These are phyloP conservation scores for Phyllostachys edulis DNA, from an alignment of 176 grass and related monocot species.

Conservation along the genomic window DNA sequence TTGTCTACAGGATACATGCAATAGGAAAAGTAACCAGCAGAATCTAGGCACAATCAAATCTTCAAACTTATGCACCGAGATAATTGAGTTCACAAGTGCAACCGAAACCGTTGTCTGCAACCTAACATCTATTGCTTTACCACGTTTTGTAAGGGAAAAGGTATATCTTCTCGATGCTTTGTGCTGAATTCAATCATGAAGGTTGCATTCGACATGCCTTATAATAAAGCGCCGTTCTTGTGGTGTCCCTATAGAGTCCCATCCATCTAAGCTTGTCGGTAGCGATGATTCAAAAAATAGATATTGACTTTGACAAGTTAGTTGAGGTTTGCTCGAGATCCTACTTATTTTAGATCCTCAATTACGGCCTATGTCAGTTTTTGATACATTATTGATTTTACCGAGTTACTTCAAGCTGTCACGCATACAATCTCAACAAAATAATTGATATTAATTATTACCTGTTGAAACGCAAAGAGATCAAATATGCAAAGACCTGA, in stretches of 20 bases:
- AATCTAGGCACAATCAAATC: conserved; percentile 98
- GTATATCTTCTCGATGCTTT: conserved; percentile 37
- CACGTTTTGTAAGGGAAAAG: conserved; percentile 96
- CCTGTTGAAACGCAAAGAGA: conserved; percentile 85
- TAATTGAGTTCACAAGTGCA: conserved; percentile 91
- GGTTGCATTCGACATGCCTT: background rate
- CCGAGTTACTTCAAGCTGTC: conserved; percentile 74
- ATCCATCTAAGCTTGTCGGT: conserved; percentile 91
- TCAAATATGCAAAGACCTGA: conserved; percentile 92
- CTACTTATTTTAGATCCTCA: background rate
- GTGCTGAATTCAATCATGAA: background rate
- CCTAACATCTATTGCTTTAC: conserved; percentile 92
- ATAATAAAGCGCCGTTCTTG: conserved; percentile 16
- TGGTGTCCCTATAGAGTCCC: conserved; percentile 78
- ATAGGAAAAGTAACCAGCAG: conserved; percentile 98
- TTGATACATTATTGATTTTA: conserved; percentile 35
- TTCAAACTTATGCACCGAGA: conserved; percentile 96
- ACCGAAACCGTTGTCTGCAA: conserved; percentile 96
- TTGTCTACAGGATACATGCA: conserved; percentile 79
- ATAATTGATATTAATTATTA: conserved; percentile 96
- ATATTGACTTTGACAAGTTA: conserved; percentile 94
- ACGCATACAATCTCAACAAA: conserved; percentile 86
- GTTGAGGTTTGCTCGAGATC: conserved; percentile 71
- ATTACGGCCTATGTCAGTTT: background rate
- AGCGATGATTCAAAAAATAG: conserved; percentile 76